Conservation (phyloP, 75 land plant species). For the Adiantum capillusveneris region DNA sequence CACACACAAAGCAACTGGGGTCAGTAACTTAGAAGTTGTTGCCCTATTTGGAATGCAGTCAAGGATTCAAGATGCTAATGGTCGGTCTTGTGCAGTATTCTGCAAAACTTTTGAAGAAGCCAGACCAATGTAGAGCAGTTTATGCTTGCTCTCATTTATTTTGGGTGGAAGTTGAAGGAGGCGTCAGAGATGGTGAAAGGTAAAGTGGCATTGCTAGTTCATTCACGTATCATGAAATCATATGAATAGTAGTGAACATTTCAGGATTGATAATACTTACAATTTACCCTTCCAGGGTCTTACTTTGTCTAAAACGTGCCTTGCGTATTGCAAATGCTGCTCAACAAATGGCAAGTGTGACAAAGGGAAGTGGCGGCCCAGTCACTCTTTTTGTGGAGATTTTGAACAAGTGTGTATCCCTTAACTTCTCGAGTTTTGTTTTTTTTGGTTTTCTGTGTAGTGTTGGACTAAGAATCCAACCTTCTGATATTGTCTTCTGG, state of each 20-base stretch:
- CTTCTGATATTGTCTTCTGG: no score
- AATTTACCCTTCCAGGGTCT: slow-evolving; percentile 75
- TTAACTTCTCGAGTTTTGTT: slow-evolving; percentile 2
- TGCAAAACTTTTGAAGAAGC: slow-evolving; percentile 91
- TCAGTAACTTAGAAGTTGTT: slow-evolving; percentile 18
- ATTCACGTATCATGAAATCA: no score
- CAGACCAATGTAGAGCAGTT: slow-evolving; percentile 92
- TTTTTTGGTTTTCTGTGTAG: no score
- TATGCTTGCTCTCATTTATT: slow-evolving; percentile 92
- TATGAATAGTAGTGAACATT: no score
- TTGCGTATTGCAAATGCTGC: slow-evolving; percentile 98
- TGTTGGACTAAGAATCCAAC: no score
- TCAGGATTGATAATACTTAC: no score
- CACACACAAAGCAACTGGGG: slow-evolving; percentile 99
- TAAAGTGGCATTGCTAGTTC: no score
- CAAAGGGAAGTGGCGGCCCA: slow-evolving; percentile 82
- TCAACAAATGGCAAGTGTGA: slow-evolving; percentile 90
- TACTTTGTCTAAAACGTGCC: slow-evolving; percentile 92
- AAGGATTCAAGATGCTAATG: no score
- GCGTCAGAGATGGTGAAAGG: slow-evolving; percentile 92
- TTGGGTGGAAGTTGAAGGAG: slow-evolving; percentile 87
- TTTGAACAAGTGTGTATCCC: slow-evolving; percentile 69
- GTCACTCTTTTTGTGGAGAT: slow-evolving; percentile 90
- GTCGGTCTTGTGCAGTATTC: slow-evolving; percentile 72
- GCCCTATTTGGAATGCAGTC: no score